Evolutionary conservation across 805 yeast species (phyloP), one percentile per base, ranked within the genome.

Genomic region (Millerago galiae): DNA sequence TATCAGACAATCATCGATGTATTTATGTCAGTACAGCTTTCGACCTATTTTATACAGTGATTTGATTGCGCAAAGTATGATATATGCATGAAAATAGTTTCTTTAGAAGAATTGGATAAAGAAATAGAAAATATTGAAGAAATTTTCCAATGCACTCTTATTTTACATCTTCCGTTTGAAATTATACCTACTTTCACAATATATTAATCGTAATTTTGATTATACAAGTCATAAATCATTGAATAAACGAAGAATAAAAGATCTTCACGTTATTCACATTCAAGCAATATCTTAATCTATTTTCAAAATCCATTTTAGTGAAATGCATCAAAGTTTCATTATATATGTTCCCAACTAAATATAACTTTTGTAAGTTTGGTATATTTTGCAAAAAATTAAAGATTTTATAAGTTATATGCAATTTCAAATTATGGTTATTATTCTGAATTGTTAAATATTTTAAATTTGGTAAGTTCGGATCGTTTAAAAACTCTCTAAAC

Each of bases 311-410:
- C 16, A 51, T 42, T 7, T 49, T 44, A 1, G 62, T 55, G 41
- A 60, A 56, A 40, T 55, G 50, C 45, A 50, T 56, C 17, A 62
- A 44, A 1, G 66, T 60, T 38, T 62, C 67, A 39, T 62, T 60
- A 42, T 61, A 56, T 30, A 62, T 56, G 42, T 60, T 62, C 4
- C 67, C 67, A 35, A 54, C 43, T 15, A 62, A 50, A 41, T 57
- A 54, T 16, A 62, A 30, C 13, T 52, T 53, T 41, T 56, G 49
- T 34, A 62, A 45, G 10, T 56, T 50, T 11, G 66, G 65, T n/a
- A 61, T 61, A 17, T 59, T 59, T 41, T 52, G 51, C 32, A 62
- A 50, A 32, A 61, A 56, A 35, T 55, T 56, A 54, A 61, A 54
- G 18, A 61, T 58, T 40, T 49, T 54, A 35, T 54, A 55, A 8